phyloP scores from a whole-genome alignment of 2,329 filamentous ascomycete species.

The Aureobasidium musti region DNA sequence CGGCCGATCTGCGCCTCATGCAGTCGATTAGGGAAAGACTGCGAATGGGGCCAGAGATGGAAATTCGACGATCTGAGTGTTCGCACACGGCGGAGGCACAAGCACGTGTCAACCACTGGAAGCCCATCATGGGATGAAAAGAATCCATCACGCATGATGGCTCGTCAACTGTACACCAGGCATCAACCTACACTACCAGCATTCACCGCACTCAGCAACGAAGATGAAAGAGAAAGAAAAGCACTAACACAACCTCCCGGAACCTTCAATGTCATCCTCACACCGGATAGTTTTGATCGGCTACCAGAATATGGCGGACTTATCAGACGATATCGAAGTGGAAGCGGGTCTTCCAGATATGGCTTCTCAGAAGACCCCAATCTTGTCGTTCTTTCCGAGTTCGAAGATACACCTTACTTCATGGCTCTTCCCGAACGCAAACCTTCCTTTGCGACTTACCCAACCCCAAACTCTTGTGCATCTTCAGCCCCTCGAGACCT shows the following conservation, averaged over 20 bases:
- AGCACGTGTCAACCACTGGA: slow-evolving; percentile 52
- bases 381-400: slow-evolving; percentile 23
- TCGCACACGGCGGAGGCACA: slow-evolving; percentile 38
- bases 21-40: slow-evolving; percentile 56
- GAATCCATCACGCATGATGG: slow-evolving; percentile 45
- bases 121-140: slow-evolving; percentile 61
- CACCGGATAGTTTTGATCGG: slow-evolving; percentile 56
- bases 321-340: slow-evolving; percentile 12
- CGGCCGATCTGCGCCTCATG: slow-evolving; percentile 60
- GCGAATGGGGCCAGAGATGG: slow-evolving; percentile 59
- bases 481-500: background rate
- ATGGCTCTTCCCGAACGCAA: slow-evolving; percentile 18
- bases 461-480: background rate
- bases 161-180: slow-evolving; percentile 18
- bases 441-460: background rate
- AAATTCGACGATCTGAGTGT: slow-evolving; percentile 43
- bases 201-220: slow-evolving; percentile 54
- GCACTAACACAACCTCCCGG: slow-evolving; percentile 55
- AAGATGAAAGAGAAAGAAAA: slow-evolving; percentile 61
- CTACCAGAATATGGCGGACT: slow-evolving; percentile 52
- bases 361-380: slow-evolving; percentile 13
- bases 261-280: slow-evolving; percentile 58
- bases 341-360: background rate
- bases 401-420: slow-evolving; percentile 27
- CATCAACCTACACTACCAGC: slow-evolving; percentile 50